Base-by-base conservation (phyloP, 1,284 basidiomycete genomes). In the Marasmius tenuissimus region DNA sequence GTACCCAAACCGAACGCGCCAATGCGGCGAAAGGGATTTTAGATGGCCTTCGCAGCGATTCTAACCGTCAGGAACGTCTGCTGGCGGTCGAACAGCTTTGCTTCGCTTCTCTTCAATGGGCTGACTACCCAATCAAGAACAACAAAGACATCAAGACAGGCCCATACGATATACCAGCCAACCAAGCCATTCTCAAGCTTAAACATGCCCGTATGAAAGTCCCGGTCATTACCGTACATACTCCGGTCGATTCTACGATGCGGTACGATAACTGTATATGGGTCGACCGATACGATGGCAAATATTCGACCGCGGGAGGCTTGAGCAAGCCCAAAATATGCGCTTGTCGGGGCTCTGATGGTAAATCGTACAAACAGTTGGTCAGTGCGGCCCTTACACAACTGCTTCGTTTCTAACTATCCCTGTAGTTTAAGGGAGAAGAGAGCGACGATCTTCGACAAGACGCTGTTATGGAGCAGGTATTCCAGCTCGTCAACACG, bases 391-490 rank as follows among this genome's bases (percentile, higher is more conserved):
- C 22, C 34, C 14, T 4, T 6, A 4, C 27, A 27, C 27, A 14
- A 10, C 37, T 39, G 3, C n/a, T 27, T 50, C 49, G 66, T 52
- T 52, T 49, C 56, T 61, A 59, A 54, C 61, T 18, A 18, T n/a
- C 27, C 55, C 52, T 12, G 3, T 66, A 98, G 94, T 97, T 96
- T 80, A 99, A 99, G 74, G 92, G 93, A 11, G 86, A 91, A 75
- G 89, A 89, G 3, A 85, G 89, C 18, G 96, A 98, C 67, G 97
- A 99, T 70, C 76, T 97, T 38, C 88, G 97, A 35, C 97, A 99
- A 75, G 97, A 99, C 72, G 96, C 97, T 0, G 94, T 99, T 52
- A 98, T 99, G 96, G 95, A 98, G 71, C 97, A 99, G 75, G 94
- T 98, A 1, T 99, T 99, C 70, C 87, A 89, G 37, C 82, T 98